Evolutionary conservation across 2,329 filamentous ascomycete genomes (phyloP).

Genomic region (Sarocladiaceae sp.): DNA sequence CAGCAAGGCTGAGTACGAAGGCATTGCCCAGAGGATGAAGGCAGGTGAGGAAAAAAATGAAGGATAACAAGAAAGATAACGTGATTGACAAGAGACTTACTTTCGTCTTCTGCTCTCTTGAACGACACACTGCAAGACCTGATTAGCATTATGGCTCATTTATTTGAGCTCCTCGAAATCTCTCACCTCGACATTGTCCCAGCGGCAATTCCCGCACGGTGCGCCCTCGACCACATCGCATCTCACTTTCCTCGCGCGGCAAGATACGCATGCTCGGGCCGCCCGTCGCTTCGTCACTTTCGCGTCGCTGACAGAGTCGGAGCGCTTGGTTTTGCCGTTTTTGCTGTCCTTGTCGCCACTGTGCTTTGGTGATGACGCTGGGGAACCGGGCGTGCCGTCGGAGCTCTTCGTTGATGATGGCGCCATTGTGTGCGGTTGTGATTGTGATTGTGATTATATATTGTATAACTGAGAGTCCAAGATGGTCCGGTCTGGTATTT

Average conservation of each 20-base stretch:
- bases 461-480: too few relatives aligned
- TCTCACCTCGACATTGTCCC: slow-evolving; percentile 67
- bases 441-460: too few relatives aligned
- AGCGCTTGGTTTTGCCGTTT: slow-evolving; percentile 26
- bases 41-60: slow-evolving; percentile 5
- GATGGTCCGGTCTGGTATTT: too few relatives aligned
- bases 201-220: slow-evolving; percentile 82
- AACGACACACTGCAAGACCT: slow-evolving; percentile 52
- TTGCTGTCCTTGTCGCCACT: slow-evolving; percentile 3
- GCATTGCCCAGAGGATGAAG: not conserved
- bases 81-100: slow-evolving; percentile 47
- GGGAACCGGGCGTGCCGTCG: slow-evolving; percentile 19
- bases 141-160: not conserved
- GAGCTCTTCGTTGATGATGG: slow-evolving; percentile 15
- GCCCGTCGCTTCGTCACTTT: slow-evolving; percentile 73
- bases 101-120: slow-evolving; percentile 82
- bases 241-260: slow-evolving; percentile 82
- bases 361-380: slow-evolving; percentile 19
- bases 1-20: too few relatives aligned
- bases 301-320: slow-evolving; percentile 23
- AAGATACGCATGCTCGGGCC: slow-evolving; percentile 87
- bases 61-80: not conserved
- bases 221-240: slow-evolving; percentile 90
- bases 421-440: slow-evolving; percentile 1
- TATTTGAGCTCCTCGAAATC: too few relatives aligned